phyloP scores from a whole-genome alignment of 257 asterid genomes.

The Penstemon barbatus region DNA sequence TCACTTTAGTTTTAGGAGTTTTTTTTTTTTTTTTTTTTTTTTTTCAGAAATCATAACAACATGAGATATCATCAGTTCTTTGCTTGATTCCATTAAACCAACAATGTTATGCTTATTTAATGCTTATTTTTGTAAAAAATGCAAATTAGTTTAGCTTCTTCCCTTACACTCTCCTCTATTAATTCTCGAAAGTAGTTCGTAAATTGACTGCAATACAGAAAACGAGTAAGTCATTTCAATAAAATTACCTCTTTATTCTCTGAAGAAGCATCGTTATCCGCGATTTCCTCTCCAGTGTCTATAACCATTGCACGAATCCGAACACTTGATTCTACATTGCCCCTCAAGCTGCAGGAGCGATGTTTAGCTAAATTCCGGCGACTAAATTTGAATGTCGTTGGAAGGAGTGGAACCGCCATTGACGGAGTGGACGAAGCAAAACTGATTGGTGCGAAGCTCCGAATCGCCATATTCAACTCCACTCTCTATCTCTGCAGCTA shows the following conservation, averaged over 20 bases:
- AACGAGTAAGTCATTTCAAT: background rate
- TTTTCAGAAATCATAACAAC: no score
- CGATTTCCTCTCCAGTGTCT: slow-evolving; percentile 27
- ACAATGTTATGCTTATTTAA: no score
- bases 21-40: no score
- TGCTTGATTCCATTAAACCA: no score
- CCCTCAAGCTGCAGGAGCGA: slow-evolving; percentile 24
- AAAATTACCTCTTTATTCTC: slow-evolving; percentile 24
- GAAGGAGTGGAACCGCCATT: slow-evolving; percentile 24
- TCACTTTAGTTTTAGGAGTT: no score
- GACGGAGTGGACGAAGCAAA: slow-evolving; percentile 24
- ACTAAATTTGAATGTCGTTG: slow-evolving; percentile 23
- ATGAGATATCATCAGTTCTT: no score
- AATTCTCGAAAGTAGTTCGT: background rate
- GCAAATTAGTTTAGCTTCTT: background rate
- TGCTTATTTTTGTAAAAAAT: background rate
- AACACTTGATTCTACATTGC: slow-evolving; percentile 17
- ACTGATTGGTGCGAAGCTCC: slow-evolving; percentile 25
- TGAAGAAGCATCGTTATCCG: slow-evolving; percentile 11
- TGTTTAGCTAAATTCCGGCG: slow-evolving; percentile 19
- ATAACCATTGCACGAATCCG: slow-evolving; percentile 25
- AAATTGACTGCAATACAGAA: background rate
- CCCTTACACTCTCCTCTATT: background rate
- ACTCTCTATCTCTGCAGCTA: background rate
- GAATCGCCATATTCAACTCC: slow-evolving; percentile 35